phyloP scores from a whole-genome alignment of 176 grass and related monocot genomes.

The Phoenix dactylifera region DNA sequence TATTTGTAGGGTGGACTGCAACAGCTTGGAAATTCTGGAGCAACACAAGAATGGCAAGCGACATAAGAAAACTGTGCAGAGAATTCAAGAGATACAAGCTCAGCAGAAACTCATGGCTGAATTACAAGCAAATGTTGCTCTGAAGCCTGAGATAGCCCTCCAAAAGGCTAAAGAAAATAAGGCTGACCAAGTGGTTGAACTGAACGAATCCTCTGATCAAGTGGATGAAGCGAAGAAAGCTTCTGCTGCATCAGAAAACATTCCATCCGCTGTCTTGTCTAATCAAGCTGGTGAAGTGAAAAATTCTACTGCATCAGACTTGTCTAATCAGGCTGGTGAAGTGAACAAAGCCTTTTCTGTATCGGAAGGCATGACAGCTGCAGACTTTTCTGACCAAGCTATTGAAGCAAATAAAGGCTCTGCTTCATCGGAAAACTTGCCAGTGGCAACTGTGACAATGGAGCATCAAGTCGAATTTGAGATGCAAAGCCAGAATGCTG shows the following conservation, averaged over 20 bases:
- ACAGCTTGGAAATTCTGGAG: slow-evolving; percentile 43
- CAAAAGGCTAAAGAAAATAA: slow-evolving; percentile 9
- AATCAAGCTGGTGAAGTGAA: slow-evolving; percentile 7
- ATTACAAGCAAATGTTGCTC: slow-evolving; percentile 5
- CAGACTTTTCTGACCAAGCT: not conserved
- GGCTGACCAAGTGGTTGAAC: too few species aligned
- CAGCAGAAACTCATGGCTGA: slow-evolving; percentile 29
- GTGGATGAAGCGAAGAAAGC: slow-evolving; percentile 9
- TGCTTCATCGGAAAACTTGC: slow-evolving; percentile 1
- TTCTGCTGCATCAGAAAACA: not conserved
- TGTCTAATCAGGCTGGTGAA: slow-evolving; percentile 12
- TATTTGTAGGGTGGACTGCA: slow-evolving; percentile 58
- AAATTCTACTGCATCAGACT: not conserved
- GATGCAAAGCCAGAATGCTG: slow-evolving; percentile 13
- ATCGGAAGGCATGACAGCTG: not conserved
- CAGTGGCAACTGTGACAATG: not conserved
- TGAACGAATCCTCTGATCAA: not conserved
- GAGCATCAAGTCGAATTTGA: slow-evolving; percentile 12
- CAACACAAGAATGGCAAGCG: slow-evolving; percentile 50
- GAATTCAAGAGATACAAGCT: slow-evolving; percentile 43
- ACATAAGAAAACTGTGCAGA: slow-evolving; percentile 52
- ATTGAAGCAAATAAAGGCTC: slow-evolving; percentile 2
- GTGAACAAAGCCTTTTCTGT: slow-evolving; percentile 1
- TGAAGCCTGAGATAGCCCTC: slow-evolving; percentile 14
- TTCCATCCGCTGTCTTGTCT: not conserved